Evolutionary conservation across 495 filamentous ascomycete species (phyloP).

Genomic region (Trichoderma gamsii): DNA sequence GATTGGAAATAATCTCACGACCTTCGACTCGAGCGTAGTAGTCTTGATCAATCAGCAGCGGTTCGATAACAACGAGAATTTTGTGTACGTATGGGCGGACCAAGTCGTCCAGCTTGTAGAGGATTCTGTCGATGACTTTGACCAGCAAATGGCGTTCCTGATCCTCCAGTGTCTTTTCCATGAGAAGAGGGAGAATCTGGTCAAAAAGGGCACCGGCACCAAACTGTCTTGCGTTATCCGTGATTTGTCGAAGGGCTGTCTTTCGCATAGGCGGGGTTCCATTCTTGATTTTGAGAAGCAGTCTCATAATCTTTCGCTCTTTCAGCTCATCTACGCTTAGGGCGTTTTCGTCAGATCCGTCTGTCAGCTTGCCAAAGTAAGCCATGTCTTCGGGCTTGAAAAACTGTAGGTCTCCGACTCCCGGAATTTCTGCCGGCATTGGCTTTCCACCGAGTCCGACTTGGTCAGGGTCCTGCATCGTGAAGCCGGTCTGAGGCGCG

Average conservation of each 20-base stretch:
- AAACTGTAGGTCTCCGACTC: slow-evolving; percentile 95
- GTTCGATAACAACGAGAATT: slow-evolving; percentile 98
- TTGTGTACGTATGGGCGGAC: slow-evolving; percentile 97
- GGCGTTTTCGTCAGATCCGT: slow-evolving; percentile 85
- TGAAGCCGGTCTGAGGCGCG: slow-evolving; percentile 70
- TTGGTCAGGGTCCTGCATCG: slow-evolving; percentile 94
- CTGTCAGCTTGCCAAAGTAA: slow-evolving; percentile 97
- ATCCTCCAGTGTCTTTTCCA: slow-evolving; percentile 98
- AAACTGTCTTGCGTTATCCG: slow-evolving; percentile 95
- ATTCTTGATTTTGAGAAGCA: slow-evolving; percentile 98
- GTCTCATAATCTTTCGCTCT: slow-evolving; percentile 96
- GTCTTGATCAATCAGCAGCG: slow-evolving; percentile 96
- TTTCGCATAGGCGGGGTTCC: slow-evolving; percentile 98
- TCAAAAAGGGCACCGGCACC: slow-evolving; percentile 94
- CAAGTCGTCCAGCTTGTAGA: slow-evolving; percentile 97
- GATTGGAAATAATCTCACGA: slow-evolving; percentile 96
- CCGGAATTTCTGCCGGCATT: slow-evolving; percentile 93
- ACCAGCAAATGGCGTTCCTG: slow-evolving; percentile 97
- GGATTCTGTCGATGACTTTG: slow-evolving; percentile 97
- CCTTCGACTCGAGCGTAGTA: slow-evolving; percentile 98
- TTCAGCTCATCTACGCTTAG: slow-evolving; percentile 94
- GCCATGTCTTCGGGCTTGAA: slow-evolving; percentile 99
- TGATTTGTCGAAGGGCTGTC: slow-evolving; percentile 95
- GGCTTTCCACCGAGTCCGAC: slow-evolving; percentile 76
- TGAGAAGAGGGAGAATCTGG: slow-evolving; percentile 92